Evolutionary conservation across 306 rosid genomes (phyloP).

Genomic region (Prunus davidiana): DNA sequence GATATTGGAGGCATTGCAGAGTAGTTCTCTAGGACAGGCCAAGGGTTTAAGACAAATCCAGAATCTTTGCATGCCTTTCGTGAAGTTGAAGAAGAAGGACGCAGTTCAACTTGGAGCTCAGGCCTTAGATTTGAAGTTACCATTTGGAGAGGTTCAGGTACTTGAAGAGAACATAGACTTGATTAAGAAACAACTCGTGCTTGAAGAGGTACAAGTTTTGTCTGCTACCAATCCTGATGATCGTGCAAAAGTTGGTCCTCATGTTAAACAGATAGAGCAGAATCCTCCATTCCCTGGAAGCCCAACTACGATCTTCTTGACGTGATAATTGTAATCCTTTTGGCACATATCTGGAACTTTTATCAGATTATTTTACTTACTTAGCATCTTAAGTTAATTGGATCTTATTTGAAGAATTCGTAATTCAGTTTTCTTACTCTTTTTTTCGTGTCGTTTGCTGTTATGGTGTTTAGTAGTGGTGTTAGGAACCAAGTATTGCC

Average conservation of each 20-base stretch:
- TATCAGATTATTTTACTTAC: background rate
- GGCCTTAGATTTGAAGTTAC: slow-evolving; percentile 73
- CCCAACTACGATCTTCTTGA: slow-evolving; percentile 81
- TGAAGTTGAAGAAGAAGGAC: slow-evolving; percentile 77
- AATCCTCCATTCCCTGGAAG: slow-evolving; percentile 88
- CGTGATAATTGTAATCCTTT: slow-evolving; percentile 6
- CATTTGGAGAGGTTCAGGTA: slow-evolving; percentile 80
- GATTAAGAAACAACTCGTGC: slow-evolving; percentile 75
- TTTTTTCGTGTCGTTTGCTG: no score
- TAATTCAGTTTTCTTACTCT: no score
- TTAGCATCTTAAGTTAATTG: no score
- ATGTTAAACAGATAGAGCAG: slow-evolving; percentile 48
- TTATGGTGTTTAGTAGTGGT: no score
- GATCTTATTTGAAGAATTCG: no score
- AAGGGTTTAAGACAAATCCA: slow-evolving; percentile 56
- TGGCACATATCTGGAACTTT: background rate
- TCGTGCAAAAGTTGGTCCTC: slow-evolving; percentile 60
- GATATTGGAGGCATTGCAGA: slow-evolving; percentile 56
- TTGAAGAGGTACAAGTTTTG: slow-evolving; percentile 65
- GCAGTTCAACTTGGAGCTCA: slow-evolving; percentile 61
- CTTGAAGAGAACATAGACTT: slow-evolving; percentile 69
- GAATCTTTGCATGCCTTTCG: slow-evolving; percentile 81
- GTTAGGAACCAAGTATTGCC: no score
- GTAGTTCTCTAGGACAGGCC: slow-evolving; percentile 56
- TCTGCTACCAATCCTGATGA: slow-evolving; percentile 58